phyloP scores from a whole-genome alignment of 1,139 yeast genomes.

The Wickerhamomyces sp. region DNA sequence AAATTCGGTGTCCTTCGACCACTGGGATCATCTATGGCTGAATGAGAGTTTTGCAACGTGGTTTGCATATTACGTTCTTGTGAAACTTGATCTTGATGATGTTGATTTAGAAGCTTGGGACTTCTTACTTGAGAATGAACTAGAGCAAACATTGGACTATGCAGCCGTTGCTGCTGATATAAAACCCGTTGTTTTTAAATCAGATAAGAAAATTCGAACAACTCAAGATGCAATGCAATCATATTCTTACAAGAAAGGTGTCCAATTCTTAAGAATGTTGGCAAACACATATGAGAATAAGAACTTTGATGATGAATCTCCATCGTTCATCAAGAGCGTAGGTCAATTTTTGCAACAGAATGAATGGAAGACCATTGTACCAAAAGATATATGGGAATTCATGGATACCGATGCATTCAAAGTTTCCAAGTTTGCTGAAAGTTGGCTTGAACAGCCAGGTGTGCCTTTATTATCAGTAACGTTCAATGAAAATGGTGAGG shows the following conservation, averaged over 20 bases:
- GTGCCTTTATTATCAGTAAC: conserved; percentile 47
- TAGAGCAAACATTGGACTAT: conserved; percentile 35
- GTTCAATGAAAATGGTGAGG: conserved; percentile 24
- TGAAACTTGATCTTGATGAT: conserved; percentile 28
- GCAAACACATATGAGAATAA: conserved; percentile 39
- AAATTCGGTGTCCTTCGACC: conserved; percentile 56
- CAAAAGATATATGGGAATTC: conserved; percentile 52
- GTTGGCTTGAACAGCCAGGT: conserved; percentile 59
- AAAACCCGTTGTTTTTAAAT: conserved; percentile 25
- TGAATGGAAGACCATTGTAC: conserved; percentile 39
- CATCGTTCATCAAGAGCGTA: conserved; percentile 33
- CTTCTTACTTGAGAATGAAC: conserved; percentile 30
- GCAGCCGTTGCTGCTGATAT: conserved; percentile 33
- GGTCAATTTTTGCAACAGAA: conserved; percentile 37
- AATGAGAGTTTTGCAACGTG: conserved; percentile 75
- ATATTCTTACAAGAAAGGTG: conserved; percentile 61
- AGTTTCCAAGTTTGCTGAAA: conserved; percentile 28
- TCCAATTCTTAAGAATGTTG: conserved; percentile 52
- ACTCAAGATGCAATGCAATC: conserved; percentile 48
- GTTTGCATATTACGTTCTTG: conserved; percentile 46
- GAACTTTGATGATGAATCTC: conserved; percentile 27
- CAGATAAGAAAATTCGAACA: conserved; percentile 28
- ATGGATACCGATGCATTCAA: conserved; percentile 33
- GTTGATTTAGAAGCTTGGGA: conserved; percentile 28
- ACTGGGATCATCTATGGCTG: conserved; percentile 66